phyloP scores from a whole-genome alignment of 2,329 filamentous ascomycete genomes.

The Fusarium denticulatum region DNA sequence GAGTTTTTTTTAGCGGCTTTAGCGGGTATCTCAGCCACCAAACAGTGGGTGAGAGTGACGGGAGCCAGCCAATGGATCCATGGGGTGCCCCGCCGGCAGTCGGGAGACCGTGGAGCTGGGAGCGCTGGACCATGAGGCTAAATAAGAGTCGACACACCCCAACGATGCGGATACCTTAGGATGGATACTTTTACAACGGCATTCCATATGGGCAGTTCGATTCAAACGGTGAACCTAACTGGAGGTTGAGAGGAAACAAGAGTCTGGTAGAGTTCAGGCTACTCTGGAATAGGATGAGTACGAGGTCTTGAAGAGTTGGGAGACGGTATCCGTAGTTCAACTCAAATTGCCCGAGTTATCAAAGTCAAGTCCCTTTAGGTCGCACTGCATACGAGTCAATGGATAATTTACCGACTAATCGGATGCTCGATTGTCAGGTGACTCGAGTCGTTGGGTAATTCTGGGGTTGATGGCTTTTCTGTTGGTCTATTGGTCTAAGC shows the following conservation, averaged over 20 bases:
- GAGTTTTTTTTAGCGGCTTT: slow-evolving; percentile 25
- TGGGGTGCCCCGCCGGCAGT: slow-evolving; percentile 16
- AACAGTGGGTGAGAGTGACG: slow-evolving; percentile 7
- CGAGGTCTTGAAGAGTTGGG: background rate
- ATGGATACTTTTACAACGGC: slow-evolving; percentile 7
- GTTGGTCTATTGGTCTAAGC: background rate
- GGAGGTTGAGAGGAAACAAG: background rate
- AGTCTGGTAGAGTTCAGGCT: background rate
- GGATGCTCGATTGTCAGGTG: slow-evolving; percentile 12
- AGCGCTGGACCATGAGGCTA: slow-evolving; percentile 16
- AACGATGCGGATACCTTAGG: slow-evolving; percentile 2
- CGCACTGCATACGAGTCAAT: background rate
- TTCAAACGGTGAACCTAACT: slow-evolving; percentile 23
- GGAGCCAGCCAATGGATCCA: background rate
- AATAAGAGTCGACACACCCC: background rate
- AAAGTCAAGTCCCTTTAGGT: background rate
- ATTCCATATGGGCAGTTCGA: slow-evolving; percentile 8
- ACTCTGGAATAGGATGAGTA: background rate
- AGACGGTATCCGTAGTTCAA: background rate
- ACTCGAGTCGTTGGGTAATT: slow-evolving; percentile 3
- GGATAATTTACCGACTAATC: slow-evolving; percentile 5
- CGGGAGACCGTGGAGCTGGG: slow-evolving; percentile 3
- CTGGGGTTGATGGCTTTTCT: slow-evolving; percentile 1
- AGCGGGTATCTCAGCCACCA: slow-evolving; percentile 34
- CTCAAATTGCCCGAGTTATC: background rate